Conservation (phyloP, 2,329 filamentous ascomycete genomes). For the Ciborinia camelliae region DNA sequence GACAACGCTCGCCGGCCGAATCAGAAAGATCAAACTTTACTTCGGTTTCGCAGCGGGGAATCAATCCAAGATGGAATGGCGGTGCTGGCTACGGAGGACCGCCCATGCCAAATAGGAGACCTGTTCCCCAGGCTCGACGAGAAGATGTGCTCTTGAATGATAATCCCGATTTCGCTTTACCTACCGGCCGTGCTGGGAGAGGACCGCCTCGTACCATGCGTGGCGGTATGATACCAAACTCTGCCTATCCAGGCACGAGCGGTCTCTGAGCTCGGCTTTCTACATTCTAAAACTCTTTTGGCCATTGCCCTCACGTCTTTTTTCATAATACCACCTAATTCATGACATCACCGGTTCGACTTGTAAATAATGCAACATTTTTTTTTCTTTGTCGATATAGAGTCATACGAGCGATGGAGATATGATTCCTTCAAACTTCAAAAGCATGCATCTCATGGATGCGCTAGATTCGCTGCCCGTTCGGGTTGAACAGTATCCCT, state of each 20-base stretch:
- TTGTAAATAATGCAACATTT: conserved; percentile 31
- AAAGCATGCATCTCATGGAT: conserved; percentile 2
- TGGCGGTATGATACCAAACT: conserved; percentile 48
- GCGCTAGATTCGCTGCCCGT: conserved; percentile 2
- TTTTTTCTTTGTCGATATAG: conserved; percentile 28
- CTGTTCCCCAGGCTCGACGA: conserved; percentile 42
- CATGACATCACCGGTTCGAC: conserved; percentile 1
- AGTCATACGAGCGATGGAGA: conserved; percentile 21
- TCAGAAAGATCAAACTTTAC: conserved; percentile 86
- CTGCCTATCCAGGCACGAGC: conserved; percentile 47
- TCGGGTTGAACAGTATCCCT: not conserved
- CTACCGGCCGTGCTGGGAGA: conserved; percentile 39
- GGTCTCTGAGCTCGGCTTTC: conserved; percentile 23
- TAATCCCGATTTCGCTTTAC: conserved; percentile 84
- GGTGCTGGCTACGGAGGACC: conserved; percentile 36
- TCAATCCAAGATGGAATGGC: conserved; percentile 81
- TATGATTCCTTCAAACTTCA: conserved; percentile 6
- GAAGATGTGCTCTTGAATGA: conserved; percentile 72
- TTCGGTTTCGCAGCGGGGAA: conserved; percentile 79
- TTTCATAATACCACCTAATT: conserved; percentile 23
- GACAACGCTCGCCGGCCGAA: conserved; percentile 66
- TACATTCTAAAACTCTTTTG: conserved; percentile 21
- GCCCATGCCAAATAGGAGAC: conserved; percentile 35
- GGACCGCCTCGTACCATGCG: conserved; percentile 24
- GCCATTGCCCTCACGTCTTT: conserved; percentile 22